These are phyloP conservation scores for Sordariomycetes sp. DNA, from an alignment of 2,329 filamentous ascomycete species.

Conservation along the genomic window DNA sequence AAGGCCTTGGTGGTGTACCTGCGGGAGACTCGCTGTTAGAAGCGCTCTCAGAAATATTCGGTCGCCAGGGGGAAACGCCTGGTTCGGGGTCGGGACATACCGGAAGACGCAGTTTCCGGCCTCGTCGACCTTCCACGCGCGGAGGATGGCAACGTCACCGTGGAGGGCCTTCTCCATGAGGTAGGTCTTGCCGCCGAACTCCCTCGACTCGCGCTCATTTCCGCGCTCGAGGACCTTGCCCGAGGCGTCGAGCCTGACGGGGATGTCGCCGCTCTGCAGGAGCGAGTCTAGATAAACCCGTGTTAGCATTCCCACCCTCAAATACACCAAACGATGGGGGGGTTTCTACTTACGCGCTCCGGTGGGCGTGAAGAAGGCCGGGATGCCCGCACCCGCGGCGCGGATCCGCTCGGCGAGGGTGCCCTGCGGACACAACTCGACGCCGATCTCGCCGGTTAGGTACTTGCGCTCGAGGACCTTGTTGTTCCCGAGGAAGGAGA, in stretches of 20 bases:
- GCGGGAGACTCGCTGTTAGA: constrained; percentile 12
- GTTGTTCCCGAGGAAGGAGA: constrained; percentile 69
- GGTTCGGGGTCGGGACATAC: constrained; percentile 18
- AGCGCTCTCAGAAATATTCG: neutral
- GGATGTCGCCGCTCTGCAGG: constrained; percentile 58
- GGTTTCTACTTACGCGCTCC: constrained; percentile 42
- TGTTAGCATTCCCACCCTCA: neutral
- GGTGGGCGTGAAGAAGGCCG: constrained; percentile 72
- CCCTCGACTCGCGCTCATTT: constrained; percentile 56
- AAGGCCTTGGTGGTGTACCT: constrained; percentile 64
- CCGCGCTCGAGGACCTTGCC: constrained; percentile 54
- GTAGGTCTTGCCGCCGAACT: constrained; percentile 63
- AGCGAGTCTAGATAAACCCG: constrained; percentile 38
- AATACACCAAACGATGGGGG: neutral
- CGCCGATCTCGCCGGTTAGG: constrained; percentile 59
- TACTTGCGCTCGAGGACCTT: constrained; percentile 68
- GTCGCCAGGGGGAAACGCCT: constrained; percentile 5
- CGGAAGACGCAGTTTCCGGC: constrained; percentile 74
- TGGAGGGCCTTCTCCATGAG: constrained; percentile 68
- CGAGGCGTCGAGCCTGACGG: constrained; percentile 47
- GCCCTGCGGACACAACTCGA: constrained; percentile 69
- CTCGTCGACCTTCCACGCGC: constrained; percentile 66
- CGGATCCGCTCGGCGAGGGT: constrained; percentile 63
- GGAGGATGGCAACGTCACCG: constrained; percentile 67
- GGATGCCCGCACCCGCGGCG: constrained; percentile 65